These are phyloP conservation scores for Solioccasus polychromus DNA, from an alignment of 768 basidiomycete genomes.

Conservation along the genomic window DNA sequence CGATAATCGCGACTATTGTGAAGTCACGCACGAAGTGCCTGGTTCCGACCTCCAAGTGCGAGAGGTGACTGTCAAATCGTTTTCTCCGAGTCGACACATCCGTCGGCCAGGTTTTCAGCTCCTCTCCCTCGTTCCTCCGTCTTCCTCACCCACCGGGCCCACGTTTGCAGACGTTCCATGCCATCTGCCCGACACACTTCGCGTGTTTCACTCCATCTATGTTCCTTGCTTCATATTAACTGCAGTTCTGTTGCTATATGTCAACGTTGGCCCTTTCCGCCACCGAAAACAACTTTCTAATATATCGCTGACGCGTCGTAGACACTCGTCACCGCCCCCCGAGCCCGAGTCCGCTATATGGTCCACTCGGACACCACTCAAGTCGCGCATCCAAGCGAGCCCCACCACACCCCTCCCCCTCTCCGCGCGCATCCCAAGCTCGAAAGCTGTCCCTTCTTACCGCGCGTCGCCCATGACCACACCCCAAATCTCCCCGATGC, in stretches of 20 bases:
- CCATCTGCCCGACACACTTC: slow-evolving; percentile 69
- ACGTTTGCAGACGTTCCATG: slow-evolving; percentile 70
- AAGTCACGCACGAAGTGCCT: slow-evolving; percentile 53
- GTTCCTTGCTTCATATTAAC: slow-evolving; percentile 59
- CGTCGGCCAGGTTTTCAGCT: slow-evolving; percentile 81
- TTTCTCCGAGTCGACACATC: slow-evolving; percentile 74
- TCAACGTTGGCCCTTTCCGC: slow-evolving; percentile 36
- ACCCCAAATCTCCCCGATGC: slow-evolving; percentile 39
- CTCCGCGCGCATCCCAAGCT: slow-evolving; percentile 40
- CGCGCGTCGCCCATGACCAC: slow-evolving; percentile 38
- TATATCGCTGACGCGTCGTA: slow-evolving; percentile 33
- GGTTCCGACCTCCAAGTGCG: slow-evolving; percentile 40
- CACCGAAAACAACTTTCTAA: slow-evolving; percentile 16
- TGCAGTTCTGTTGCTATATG: slow-evolving; percentile 42
- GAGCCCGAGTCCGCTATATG: slow-evolving; percentile 38
- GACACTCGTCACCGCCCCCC: slow-evolving; percentile 19
- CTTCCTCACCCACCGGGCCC: slow-evolving; percentile 25
- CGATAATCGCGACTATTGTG: slow-evolving; percentile 92
- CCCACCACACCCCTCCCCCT: slow-evolving; percentile 38
- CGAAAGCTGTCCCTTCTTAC: slow-evolving; percentile 34
- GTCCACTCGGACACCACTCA: slow-evolving; percentile 43
- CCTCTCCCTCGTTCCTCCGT: slow-evolving; percentile 56
- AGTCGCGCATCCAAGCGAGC: slow-evolving; percentile 35
- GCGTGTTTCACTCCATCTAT: slow-evolving; percentile 61
- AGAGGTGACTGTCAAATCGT: slow-evolving; percentile 87